Evolutionary conservation across 345 rosid species (phyloP), one percentile per base, ranked within the genome.

Genomic region (Aurinia saxatilis): DNA sequence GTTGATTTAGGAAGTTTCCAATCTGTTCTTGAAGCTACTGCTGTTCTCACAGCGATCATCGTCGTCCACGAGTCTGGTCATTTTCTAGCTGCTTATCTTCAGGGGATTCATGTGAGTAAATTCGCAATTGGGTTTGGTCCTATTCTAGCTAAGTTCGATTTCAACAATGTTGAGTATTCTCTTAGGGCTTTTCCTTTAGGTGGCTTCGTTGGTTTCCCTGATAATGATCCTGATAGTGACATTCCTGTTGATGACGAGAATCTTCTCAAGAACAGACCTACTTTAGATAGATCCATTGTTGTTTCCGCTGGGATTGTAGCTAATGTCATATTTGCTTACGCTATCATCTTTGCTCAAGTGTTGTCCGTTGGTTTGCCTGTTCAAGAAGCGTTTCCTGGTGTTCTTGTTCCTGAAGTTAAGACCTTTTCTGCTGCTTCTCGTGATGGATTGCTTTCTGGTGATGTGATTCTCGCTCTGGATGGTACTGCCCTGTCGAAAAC

Each of bases 51-150:
- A 0, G 84, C 97, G 41, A 92, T 92, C 50, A 81, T 92, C 46
- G 77, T 92, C 41, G 98, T 87, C 35, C 98, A 89, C 19, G 98
- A 89, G 51, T 73, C 82, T 19, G 97, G 97, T 56, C 99, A 92
- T 61, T 93, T 92, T 61, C 81, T 93, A 5, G 99, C 99, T 38
- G 97, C 99, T 46, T 70, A 55, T 71, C 96, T 92, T 2, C 99
- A 93, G 61, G 98, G 99, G 33, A 93, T 92, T 36, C 98, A 82
- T 78, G 96, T 93, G 62, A 93, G 97, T 82, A 89, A 93, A 73
- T 93, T 93, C 74, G 83, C 99, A 0, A 80, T 93, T 61, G 99
- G 96, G 66, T 92, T 93, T 66, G 97, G 99, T 81, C 97, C 97
- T 9, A 72, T 87, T 65, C 71, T 93, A 53, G 97, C 97, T 48